Base-by-base conservation (phyloP, 1,284 basidiomycete species). In the Coniferiporia sulphurascens region DNA sequence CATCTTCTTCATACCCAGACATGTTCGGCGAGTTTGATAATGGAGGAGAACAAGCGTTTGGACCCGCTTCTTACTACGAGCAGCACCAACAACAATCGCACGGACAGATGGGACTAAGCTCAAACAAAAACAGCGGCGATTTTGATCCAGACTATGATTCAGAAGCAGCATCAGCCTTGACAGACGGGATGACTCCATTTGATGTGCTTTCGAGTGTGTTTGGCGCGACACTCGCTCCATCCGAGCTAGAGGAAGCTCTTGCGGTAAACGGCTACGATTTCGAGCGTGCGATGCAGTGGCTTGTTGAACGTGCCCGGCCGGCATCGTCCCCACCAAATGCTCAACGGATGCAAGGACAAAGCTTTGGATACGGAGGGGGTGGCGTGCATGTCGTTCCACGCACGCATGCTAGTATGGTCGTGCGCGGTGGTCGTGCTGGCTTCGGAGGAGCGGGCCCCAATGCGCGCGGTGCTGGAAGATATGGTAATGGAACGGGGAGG, bases 131-230 rank as follows among this genome's bases (percentile, higher is more conserved):
- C 38, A 49, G 45, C 35, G 35, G 68, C 22, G 73, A 76, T 62
- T 71, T 73, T 53, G 72, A 72, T 50, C 71, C 68, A 43, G 82
- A 83, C 55, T 71, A 75, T 59, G 84, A 85, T 58, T 70, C 75
- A 5, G 85, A 86, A 22, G 75, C 79, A 3, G 76, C 77, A 12
- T 78, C 78, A n/a, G 73, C 81, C 69, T 78, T 91, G 52, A 89
- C 87, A 0, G 87, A 91, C 65, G 92, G 93, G 38, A 96, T 98
- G 91, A 96, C 95, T 1, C 96, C 96, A 0, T 91, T 99, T 65
- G 96, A 98, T 68, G 93, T 98, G 44, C 85, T 99, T 19, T 88
- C 85, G 67, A 95, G 92, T 38, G 92, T 99, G 41, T 98, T 98
- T 70, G 90, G 91, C 43, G 87, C 91, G 2, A 86, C 91, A 1